phyloP scores from a whole-genome alignment of 306 rosid genomes.

The Hylodesmum podocarpum region DNA sequence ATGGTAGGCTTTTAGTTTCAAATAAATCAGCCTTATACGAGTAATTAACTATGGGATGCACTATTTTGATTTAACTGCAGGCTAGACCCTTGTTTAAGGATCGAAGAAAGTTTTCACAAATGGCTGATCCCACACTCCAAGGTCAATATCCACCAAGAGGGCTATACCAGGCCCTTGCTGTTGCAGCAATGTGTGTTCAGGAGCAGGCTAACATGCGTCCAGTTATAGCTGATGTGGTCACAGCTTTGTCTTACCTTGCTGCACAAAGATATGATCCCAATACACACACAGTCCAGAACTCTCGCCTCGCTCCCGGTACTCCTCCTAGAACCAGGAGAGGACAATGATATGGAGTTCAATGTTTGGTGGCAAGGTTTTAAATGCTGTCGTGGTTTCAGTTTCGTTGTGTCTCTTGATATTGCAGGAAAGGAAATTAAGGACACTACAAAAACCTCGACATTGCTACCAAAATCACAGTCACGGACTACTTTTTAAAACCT shows the following conservation, averaged over 20 bases:
- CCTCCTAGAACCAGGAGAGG: conserved; percentile 65
- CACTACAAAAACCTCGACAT: no score
- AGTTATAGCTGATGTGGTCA: conserved; percentile 89
- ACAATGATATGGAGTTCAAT: conserved; percentile 40
- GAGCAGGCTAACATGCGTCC: conserved; percentile 95
- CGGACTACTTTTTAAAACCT: no score
- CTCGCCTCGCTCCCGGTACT: conserved; percentile 56
- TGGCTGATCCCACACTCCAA: conserved; percentile 91
- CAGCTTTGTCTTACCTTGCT: conserved; percentile 91
- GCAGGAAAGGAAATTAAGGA: no score
- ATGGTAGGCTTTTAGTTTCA: background rate
- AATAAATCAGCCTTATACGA: background rate
- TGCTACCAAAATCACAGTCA: no score
- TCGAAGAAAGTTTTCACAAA: conserved; percentile 68
- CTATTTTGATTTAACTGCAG: conserved; percentile 47
- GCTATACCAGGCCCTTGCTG: conserved; percentile 91
- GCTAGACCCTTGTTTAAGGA: conserved; percentile 88
- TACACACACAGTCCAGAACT: conserved; percentile 47
- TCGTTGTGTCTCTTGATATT: no score
- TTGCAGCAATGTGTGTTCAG: conserved; percentile 98
- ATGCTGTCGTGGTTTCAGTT: no score
- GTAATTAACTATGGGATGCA: conserved; percentile 14
- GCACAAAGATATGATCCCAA: conserved; percentile 60
- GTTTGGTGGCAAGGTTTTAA: no score
- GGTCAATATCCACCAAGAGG: conserved; percentile 92